These are phyloP conservation scores for Podaxis carcinomalis DNA, from an alignment of 768 basidiomycete genomes.

Conservation along the genomic window DNA sequence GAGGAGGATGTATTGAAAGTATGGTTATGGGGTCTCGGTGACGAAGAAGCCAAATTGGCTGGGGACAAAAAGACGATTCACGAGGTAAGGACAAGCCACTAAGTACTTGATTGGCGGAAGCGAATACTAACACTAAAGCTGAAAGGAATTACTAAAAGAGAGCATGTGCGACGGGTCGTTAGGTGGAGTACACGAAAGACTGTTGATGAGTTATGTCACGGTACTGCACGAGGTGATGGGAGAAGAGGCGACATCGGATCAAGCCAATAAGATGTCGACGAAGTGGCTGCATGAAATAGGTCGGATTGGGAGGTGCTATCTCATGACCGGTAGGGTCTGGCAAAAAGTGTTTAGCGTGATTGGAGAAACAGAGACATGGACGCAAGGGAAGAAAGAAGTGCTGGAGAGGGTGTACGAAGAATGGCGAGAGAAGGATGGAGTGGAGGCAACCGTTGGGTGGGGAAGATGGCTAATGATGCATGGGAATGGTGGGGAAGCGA, in stretches of 20 bases:
- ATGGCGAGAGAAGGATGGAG: conserved; percentile 36
- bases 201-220: conserved; percentile 43
- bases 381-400: conserved; percentile 21
- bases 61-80: conserved; percentile 21
- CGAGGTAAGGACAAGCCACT: conserved; percentile 26
- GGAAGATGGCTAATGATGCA: conserved; percentile 41
- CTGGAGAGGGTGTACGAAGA: conserved; percentile 33
- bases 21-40: conserved; percentile 53
- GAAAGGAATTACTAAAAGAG: conserved; percentile 39
- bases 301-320: conserved; percentile 36
- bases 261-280: conserved; percentile 16
- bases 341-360: conserved; percentile 33
- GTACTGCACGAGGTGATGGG: conserved; percentile 21
- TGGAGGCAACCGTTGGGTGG: conserved; percentile 39
- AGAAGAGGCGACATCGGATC: conserved; percentile 25
- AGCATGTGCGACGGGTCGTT: conserved; percentile 40
- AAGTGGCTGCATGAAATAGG: conserved; percentile 29
- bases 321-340: conserved; percentile 42
- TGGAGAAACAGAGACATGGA: conserved; percentile 17
- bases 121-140: conserved; percentile 9
- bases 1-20: conserved; percentile 32
- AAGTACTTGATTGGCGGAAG: not conserved
- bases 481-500: conserved; percentile 38
- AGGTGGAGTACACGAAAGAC: conserved; percentile 38
- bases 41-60: conserved; percentile 13